Base-by-base conservation (phyloP, 176 grass and related monocot genomes). In the Triticum timopheevii region DNA sequence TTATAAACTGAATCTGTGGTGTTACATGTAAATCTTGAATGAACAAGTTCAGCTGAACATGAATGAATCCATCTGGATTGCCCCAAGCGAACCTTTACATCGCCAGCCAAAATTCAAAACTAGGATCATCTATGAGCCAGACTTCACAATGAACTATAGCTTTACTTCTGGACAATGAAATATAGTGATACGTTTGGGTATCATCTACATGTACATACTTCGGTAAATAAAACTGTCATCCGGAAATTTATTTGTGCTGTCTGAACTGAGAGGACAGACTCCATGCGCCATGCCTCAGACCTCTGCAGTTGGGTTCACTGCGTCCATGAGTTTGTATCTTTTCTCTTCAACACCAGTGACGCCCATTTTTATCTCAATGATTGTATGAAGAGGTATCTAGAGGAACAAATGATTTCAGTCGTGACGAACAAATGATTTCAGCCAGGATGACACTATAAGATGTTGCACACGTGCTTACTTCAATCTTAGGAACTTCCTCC, bases 291-390 rank as follows among this genome's bases (percentile, higher is more conserved):
- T 88, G 65, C 63, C 38, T 81, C 85, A 84, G 47, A 84, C 47
- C 47, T 69, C 90, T 3, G 49, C 79, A n/a, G 91, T 88, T 49
- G 84, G 71, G 73, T 91, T 77, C 44, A 92, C 40, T 61, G 84
- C 90, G 67, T 92, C 96, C 93, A 98, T 98, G 73, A 98, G 96
- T 77, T 95, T 98, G 92, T 98, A 98, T 83, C 90, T 88, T 89
- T 95, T 98, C 90, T 98, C 96, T 92, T 98, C 93, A 84, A 98
- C 92, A 67, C 96, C 96, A 50, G 92, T 90, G 54, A 98, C 93
- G 66, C 96, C 96, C 96, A 98, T 98, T 75, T 98, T 93, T 95
- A 98, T 98, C 86, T 95, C 96, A 80, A 98, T 95, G 76, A 98
- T 95, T 61, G 96, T 98, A 86, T 98, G 96, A 33, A 98, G 90